Evolutionary conservation across 2,329 filamentous ascomycete species (phyloP).

Genomic region (Hypoxylon sp.): DNA sequence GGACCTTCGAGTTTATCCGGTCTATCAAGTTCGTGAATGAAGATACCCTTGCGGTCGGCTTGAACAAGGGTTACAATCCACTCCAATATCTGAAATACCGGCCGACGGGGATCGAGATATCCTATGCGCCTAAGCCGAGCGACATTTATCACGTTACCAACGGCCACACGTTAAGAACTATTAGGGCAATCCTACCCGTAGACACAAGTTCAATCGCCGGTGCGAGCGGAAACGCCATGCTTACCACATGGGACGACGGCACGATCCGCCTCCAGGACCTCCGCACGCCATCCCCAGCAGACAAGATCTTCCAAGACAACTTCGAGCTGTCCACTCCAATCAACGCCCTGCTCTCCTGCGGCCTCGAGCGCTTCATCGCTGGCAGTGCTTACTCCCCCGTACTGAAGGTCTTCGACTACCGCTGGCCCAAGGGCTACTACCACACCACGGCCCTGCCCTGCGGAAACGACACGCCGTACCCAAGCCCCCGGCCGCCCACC

Average conservation of each 20-base stretch:
- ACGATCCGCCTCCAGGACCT: conserved; percentile 67
- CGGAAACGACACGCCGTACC: conserved; percentile 56
- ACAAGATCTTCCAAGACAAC: conserved; percentile 67
- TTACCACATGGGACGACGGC: conserved; percentile 69
- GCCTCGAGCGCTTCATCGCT: conserved; percentile 66
- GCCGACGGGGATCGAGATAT: conserved; percentile 61
- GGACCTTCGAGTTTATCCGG: conserved; percentile 52
- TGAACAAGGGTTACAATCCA: conserved; percentile 61
- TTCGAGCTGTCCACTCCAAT: conserved; percentile 64
- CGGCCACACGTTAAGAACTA: conserved; percentile 53
- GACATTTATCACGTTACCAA: conserved; percentile 49
- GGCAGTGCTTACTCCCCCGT: conserved; percentile 62
- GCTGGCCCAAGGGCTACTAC: conserved; percentile 64
- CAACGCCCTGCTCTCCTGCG: conserved; percentile 66
- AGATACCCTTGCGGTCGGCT: conserved; percentile 62
- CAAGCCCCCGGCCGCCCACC: conserved; percentile 51
- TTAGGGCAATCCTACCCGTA: conserved; percentile 65
- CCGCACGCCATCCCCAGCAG: conserved; percentile 63
- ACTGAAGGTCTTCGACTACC: conserved; percentile 69
- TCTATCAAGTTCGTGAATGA: conserved; percentile 63
- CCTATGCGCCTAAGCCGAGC: conserved; percentile 55
- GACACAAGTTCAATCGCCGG: conserved; percentile 52
- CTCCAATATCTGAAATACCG: conserved; percentile 64
- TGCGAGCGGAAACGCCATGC: conserved; percentile 59
- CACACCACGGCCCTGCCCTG: conserved; percentile 66